phyloP scores from a whole-genome alignment of 2,329 filamentous ascomycete genomes.

The Raffaelea albimanens region DNA sequence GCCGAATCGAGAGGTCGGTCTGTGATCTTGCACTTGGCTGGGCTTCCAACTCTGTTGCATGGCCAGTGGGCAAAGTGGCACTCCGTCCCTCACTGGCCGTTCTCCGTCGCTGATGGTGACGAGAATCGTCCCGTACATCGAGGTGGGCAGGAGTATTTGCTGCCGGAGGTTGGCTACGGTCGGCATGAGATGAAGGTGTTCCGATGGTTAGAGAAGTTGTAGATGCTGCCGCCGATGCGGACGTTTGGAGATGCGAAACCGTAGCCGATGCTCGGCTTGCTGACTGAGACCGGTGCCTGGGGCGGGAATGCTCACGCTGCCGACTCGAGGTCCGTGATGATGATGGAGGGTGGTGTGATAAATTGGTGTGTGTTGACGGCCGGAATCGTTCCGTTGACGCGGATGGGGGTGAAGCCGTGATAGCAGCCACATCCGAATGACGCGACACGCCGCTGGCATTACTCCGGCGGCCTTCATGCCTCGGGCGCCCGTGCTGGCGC shows the following conservation, averaged over 20 bases:
- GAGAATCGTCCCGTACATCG: constrained; percentile 38
- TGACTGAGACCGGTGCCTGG: constrained; percentile 9
- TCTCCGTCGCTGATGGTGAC: constrained; percentile 28
- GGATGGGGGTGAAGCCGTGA: too few species aligned
- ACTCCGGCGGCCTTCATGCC: constrained; percentile 36
- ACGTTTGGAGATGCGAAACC: too few species aligned
- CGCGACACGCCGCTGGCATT: constrained; percentile 30
- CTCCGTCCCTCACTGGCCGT: constrained; percentile 47
- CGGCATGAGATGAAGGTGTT: too few species aligned
- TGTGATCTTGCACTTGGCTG: constrained; percentile 51
- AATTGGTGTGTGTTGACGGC: not conserved
- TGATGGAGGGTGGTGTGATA: too few species aligned
- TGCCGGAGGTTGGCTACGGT: not conserved
- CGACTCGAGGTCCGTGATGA: not conserved
- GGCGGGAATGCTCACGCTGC: constrained; percentile 16
- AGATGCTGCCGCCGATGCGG: too few species aligned
- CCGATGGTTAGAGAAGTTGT: too few species aligned
- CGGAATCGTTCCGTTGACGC: too few species aligned
- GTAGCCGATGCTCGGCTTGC: not conserved
- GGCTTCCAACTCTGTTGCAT: constrained; percentile 27
- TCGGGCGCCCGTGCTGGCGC: constrained; percentile 56
- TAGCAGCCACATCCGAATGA: constrained; percentile 17
- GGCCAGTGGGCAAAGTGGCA: constrained; percentile 37
- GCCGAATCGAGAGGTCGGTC: constrained; percentile 48
- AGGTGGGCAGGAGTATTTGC: constrained; percentile 22